phyloP scores from a whole-genome alignment of 2,329 filamentous ascomycete species.

The Stachybotrys chlorohalonatus region DNA sequence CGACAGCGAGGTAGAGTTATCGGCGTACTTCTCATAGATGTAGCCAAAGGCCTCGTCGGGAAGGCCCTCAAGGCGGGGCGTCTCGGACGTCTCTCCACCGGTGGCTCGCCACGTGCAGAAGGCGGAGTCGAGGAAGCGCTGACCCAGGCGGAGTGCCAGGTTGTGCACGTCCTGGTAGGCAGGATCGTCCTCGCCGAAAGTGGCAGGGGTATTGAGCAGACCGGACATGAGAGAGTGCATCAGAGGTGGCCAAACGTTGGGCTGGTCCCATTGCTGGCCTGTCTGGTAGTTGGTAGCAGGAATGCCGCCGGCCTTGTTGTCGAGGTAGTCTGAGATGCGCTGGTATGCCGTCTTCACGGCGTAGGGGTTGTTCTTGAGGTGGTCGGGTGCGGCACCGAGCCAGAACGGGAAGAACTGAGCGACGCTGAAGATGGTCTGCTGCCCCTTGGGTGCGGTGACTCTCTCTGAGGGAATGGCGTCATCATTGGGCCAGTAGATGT shows the following conservation, averaged over 20 bases:
- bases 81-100: slow-evolving; percentile 48
- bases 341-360: slow-evolving; percentile 45
- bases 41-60: slow-evolving; percentile 37
- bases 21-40: slow-evolving; percentile 64
- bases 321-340: slow-evolving; percentile 44
- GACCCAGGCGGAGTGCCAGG: slow-evolving; percentile 49
- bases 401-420: slow-evolving; percentile 62
- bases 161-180: slow-evolving; percentile 44
- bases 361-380: slow-evolving; percentile 48
- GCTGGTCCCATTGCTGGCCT: slow-evolving; percentile 61
- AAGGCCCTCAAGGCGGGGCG: slow-evolving; percentile 39
- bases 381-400: slow-evolving; percentile 51
- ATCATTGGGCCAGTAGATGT: slow-evolving; percentile 43
- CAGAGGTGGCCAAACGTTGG: slow-evolving; percentile 61
- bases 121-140: slow-evolving; percentile 57
- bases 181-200: slow-evolving; percentile 42
- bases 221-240: slow-evolving; percentile 56
- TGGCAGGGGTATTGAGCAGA: slow-evolving; percentile 49
- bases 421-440: slow-evolving; percentile 48
- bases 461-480: slow-evolving; percentile 22
- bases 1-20: slow-evolving; percentile 49
- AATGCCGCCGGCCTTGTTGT: slow-evolving; percentile 44
- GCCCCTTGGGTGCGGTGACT: slow-evolving; percentile 38
- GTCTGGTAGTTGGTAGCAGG: slow-evolving; percentile 52
- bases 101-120: slow-evolving; percentile 65